A percentile compares a stretch with the other conserved stretches of the same genome.
Evolutionary conservation across 2,329 filamentous ascomycete genomes (phyloP).

Genomic region (Sodiomyces alkalinus): DNA sequence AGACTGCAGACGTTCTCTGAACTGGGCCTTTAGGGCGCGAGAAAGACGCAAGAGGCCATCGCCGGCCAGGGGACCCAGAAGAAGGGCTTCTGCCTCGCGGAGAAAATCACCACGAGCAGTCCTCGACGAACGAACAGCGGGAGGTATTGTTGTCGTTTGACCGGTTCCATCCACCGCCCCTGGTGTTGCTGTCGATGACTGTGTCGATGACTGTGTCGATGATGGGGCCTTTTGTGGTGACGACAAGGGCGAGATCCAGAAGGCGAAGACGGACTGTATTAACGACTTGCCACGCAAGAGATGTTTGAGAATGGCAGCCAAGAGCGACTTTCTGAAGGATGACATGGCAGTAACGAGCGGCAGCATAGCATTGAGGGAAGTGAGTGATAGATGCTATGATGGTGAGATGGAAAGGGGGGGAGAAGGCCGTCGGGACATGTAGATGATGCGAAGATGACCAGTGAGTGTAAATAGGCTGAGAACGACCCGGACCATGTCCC

Average conservation of each 20-base stretch:
- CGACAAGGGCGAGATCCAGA: conserved; percentile 5
- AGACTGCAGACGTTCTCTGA: conserved; percentile 32
- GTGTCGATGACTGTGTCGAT: conserved; percentile 1
- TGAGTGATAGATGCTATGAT: not conserved
- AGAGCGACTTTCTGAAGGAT: conserved; percentile 36
- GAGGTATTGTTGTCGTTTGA: too few species aligned
- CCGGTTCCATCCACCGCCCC: too few species aligned
- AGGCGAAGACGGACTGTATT: conserved; percentile 35
- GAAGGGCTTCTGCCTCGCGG: conserved; percentile 34
- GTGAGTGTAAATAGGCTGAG: conserved; percentile 6
- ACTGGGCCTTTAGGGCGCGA: conserved; percentile 35
- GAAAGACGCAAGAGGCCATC: conserved; percentile 31
- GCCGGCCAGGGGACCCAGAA: conserved; percentile 31
- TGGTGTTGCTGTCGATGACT: not conserved
- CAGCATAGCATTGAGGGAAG: conserved; percentile 24
- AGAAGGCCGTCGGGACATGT: conserved; percentile 6
- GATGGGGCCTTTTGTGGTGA: conserved; percentile 6
- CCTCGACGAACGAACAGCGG: too few species aligned
- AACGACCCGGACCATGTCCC: conserved; percentile 6
- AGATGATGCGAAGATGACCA: conserved; percentile 8
- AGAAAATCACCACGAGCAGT: conserved; percentile 46
- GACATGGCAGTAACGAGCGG: conserved; percentile 42
- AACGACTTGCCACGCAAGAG: conserved; percentile 44
- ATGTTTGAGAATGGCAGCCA: conserved; percentile 40
- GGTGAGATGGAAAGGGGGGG: conserved; percentile 1